Evolutionary conservation across 805 yeast species (phyloP).

Genomic region (Starmerella davenportii): DNA sequence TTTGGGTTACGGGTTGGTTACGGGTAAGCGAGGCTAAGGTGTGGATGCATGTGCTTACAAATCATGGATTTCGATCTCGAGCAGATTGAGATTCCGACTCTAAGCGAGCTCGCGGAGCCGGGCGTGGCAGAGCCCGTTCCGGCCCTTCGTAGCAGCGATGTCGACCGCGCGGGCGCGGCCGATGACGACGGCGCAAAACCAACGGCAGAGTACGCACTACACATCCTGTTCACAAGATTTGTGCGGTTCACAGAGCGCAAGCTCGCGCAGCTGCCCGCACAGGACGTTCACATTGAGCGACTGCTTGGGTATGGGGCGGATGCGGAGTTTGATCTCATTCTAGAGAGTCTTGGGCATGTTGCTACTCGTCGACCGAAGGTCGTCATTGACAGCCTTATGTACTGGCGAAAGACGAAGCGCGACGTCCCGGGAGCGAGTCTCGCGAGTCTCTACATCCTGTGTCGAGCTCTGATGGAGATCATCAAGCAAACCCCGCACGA

Average conservation of each 20-base stretch:
- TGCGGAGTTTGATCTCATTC: constrained; percentile 66
- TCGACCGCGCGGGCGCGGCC: neutral
- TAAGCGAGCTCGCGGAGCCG: constrained; percentile 5
- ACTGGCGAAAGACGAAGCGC: constrained; percentile 87
- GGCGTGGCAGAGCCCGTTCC: neutral
- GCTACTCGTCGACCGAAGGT: constrained; percentile 84
- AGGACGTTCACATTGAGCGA: constrained; percentile 48
- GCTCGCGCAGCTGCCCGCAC: constrained; percentile 49
- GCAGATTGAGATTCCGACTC: constrained; percentile 17
- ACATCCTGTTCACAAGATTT: constrained; percentile 86
- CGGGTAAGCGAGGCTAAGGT: neutral
- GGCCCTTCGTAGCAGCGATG: neutral
- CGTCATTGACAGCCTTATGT: constrained; percentile 93
- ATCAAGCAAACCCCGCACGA: constrained; percentile 72
- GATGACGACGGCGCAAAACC: constrained; percentile 15
- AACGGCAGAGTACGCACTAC: constrained; percentile 61
- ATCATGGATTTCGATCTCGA: constrained; percentile 1
- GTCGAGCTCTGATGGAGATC: constrained; percentile 82
- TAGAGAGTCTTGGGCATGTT: constrained; percentile 74
- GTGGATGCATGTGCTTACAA: neutral
- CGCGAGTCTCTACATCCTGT: constrained; percentile 70
- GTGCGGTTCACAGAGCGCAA: constrained; percentile 86
- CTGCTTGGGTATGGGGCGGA: constrained; percentile 74
- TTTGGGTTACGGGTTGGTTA: no score
- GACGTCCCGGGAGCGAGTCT: constrained; percentile 55